phyloP scores from a whole-genome alignment of 306 rosid genomes.

The Chamaecrista fasciculata region DNA sequence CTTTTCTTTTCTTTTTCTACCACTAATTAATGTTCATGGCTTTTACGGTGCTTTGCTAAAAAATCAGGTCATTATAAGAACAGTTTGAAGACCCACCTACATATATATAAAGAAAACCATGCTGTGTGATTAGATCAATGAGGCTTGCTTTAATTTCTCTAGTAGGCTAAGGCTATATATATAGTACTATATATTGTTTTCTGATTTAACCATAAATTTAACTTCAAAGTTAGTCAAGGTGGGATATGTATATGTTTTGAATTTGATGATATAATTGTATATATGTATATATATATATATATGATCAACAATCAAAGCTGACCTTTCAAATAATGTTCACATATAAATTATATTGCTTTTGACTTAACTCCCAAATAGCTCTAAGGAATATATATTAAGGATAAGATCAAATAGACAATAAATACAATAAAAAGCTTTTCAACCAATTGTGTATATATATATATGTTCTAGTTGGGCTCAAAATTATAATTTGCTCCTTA shows the following conservation, averaged over 20 bases:
- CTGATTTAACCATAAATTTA: not conserved
- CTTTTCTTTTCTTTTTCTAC: conserved; percentile 2
- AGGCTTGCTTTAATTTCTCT: not conserved
- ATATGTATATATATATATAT: too few species aligned
- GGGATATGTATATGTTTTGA: not conserved
- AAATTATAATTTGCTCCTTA: too few species aligned
- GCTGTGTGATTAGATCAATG: too few species aligned
- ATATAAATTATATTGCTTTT: too few species aligned
- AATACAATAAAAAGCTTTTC: too few species aligned
- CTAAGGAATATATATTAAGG: too few species aligned
- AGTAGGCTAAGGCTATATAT: too few species aligned
- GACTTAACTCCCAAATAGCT: too few species aligned
- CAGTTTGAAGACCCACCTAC: not conserved
- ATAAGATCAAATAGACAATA: too few species aligned
- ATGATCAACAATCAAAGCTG: not conserved
- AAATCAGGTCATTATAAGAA: not conserved
- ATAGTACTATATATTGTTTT: not conserved
- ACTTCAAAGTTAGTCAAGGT: conserved; percentile 8
- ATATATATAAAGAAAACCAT: not conserved
- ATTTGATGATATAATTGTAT: not conserved
- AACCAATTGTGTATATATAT: too few species aligned
- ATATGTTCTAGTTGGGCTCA: too few species aligned
- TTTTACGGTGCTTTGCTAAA: not conserved
- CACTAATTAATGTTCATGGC: conserved; percentile 11
- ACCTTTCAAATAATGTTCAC: not conserved